Percentiles rank a stretch among this genome's conserved stretches.
Conservation (phyloP, 2,329 filamentous ascomycete species). For the Neonectria hederae region DNA sequence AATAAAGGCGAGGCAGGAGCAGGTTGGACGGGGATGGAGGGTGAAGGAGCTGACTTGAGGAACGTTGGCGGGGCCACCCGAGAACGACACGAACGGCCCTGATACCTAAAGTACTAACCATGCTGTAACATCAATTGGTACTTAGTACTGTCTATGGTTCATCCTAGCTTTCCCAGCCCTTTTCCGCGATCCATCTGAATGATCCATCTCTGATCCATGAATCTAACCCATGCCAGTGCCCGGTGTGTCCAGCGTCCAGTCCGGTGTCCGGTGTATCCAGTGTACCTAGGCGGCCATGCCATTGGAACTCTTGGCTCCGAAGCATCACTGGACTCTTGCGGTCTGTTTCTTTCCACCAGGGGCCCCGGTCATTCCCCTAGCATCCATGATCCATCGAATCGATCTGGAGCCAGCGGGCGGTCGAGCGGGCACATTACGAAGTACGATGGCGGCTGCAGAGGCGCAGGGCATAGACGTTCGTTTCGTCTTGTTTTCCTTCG, state of each 20-base stretch:
- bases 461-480: not conserved
- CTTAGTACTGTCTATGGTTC: not conserved
- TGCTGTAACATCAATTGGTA: no score
- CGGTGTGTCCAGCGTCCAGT: not conserved
- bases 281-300: no score
- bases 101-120: not conserved
- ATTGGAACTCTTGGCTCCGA: no score
- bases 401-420: slow-evolving; percentile 1
- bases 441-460: not conserved
- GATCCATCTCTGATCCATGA: not conserved
- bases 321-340: not conserved
- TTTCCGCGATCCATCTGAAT: not conserved
- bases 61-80: not conserved
- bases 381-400: not conserved
- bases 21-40: not conserved
- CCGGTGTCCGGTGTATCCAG: not conserved
- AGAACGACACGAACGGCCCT: not conserved
- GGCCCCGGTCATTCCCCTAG: not conserved
- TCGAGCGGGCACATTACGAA: not conserved
- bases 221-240: not conserved
- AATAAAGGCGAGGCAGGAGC: not conserved
- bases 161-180: not conserved
- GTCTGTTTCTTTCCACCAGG: not conserved
- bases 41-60: not conserved
- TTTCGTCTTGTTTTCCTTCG: not conserved